These are phyloP conservation scores for Musa acuminata DNA, from an alignment of 176 grass and related monocot species.

Conservation along the genomic window DNA sequence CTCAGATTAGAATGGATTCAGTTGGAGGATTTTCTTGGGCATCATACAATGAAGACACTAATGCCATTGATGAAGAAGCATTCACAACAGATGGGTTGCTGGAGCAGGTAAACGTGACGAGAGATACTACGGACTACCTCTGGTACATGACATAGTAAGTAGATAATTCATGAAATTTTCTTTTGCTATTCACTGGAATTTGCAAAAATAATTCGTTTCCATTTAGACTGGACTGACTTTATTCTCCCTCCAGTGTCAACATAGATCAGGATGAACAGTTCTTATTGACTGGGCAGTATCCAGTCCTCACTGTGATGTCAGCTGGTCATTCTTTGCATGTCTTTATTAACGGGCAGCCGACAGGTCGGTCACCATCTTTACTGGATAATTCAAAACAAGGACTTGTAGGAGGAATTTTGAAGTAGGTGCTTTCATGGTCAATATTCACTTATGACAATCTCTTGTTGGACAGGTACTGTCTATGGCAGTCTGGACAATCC, in stretches of 20 bases:
- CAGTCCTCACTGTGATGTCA: slow-evolving; percentile 74
- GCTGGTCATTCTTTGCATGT: slow-evolving; percentile 90
- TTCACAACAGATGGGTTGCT: slow-evolving; percentile 69
- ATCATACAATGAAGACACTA: slow-evolving; percentile 78
- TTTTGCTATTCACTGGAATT: not conserved
- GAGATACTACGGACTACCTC: slow-evolving; percentile 89
- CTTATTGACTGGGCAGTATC: slow-evolving; percentile 43
- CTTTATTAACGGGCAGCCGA: slow-evolving; percentile 66
- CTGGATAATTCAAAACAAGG: not conserved
- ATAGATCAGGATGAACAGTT: slow-evolving; percentile 63
- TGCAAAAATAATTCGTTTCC: not conserved
- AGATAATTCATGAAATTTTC: not conserved
- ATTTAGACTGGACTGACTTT: slow-evolving; percentile 3
- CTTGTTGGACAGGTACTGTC: slow-evolving; percentile 47
- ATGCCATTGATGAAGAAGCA: slow-evolving; percentile 43
- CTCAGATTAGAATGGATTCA: slow-evolving; percentile 76
- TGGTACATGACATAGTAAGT: slow-evolving; percentile 98
- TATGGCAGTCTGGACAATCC: slow-evolving; percentile 81
- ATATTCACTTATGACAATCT: not conserved
- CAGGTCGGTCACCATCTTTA: slow-evolving; percentile 30
- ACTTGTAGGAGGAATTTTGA: not conserved
- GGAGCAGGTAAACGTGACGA: slow-evolving; percentile 91
- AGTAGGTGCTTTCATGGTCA: not conserved
- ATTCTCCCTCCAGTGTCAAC: slow-evolving; percentile 46
- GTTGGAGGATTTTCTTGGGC: slow-evolving; percentile 70